Percentiles rank a stretch among this genome's conserved stretches.
phyloP scores from a whole-genome alignment of 2,329 filamentous ascomycete genomes.

The Tolypocladium ophioglossoides region DNA sequence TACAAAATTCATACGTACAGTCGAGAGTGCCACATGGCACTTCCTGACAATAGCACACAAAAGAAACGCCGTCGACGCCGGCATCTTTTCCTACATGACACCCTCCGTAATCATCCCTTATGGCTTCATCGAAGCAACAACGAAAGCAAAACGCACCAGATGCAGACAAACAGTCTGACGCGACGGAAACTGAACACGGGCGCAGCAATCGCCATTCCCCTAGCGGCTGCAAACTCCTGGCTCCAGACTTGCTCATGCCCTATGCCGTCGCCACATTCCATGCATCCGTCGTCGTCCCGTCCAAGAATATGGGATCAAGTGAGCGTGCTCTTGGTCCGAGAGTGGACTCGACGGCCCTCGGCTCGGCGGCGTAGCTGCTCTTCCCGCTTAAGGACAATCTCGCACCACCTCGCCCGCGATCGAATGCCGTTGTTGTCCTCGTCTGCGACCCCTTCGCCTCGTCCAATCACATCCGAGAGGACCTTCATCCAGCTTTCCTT shows the following conservation, averaged over 20 bases:
- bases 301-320: constrained; percentile 21
- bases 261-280: background rate
- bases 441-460: constrained; percentile 36
- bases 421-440: constrained; percentile 32
- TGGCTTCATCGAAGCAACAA: constrained; percentile 2
- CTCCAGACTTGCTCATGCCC: background rate
- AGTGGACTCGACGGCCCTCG: constrained; percentile 41
- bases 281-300: background rate
- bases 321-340: constrained; percentile 48
- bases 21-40: constrained; percentile 1
- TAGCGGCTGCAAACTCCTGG: background rate
- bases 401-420: constrained; percentile 53
- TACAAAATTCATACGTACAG: constrained; percentile 5
- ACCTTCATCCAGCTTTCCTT: constrained; percentile 95
- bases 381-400: constrained; percentile 54
- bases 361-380: constrained; percentile 45
- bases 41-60: background rate
- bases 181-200: background rate
- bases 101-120: background rate
- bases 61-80: constrained; percentile 3
- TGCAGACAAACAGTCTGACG: background rate
- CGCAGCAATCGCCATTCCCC: background rate
- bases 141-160: background rate
- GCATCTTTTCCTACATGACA: background rate
- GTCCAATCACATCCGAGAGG: constrained; percentile 59